Evolutionary conservation across 768 basidiomycete genomes (phyloP), one percentile per base, ranked within the genome.

Genomic region (Mycena indigotica): DNA sequence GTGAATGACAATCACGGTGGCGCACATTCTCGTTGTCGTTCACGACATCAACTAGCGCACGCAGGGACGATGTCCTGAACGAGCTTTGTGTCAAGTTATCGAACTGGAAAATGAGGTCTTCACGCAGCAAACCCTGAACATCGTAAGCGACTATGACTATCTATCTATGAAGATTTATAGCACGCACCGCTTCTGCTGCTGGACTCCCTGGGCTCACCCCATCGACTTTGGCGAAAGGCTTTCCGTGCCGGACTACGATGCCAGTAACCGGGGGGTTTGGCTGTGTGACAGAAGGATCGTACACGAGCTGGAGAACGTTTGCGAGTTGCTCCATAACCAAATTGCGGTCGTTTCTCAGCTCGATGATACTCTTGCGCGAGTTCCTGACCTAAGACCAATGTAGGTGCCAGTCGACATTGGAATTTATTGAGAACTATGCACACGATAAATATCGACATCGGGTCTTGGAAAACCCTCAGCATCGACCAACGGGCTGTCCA

Each of bases 391-490:
- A 26, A 6, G 28, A 48, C 25, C 6, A 45, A 24, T 26, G 10
- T 17, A 4, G 21, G 17, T 17, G 13, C 25, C 52, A 3, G 41
- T 17, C 28, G 17, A 21, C n/a, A 24, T 10, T 25, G 8, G 28
- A 44, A 19, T n/a, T 17, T 44, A 45, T 28, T n/a, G 8, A 81
- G 13, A 93, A 23, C 92, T 80, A n/a, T n/a, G n/a, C 19, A 95
- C 87, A 12, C 88, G 86, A 67, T 84, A 91, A 17, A 96, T 78
- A 63, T 95, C 91, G 60, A 98, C 82, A 72, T 96, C 89, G 15
- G 84, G 85, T 15, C 93, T 82, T 1, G 95, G 95, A 71, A 93
- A 98, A 5, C 96, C 96, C 52, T 97, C 91, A 1, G 76, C 61
- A 68, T 97, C 94, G 46, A 97, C 83, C 29, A 98, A 83, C 0